Percentiles rank a stretch among this genome's conserved stretches.
These are phyloP conservation scores for Anthracocystis panici-leucophaei DNA, from an alignment of 1,284 basidiomycete genomes.

Conservation along the genomic window DNA sequence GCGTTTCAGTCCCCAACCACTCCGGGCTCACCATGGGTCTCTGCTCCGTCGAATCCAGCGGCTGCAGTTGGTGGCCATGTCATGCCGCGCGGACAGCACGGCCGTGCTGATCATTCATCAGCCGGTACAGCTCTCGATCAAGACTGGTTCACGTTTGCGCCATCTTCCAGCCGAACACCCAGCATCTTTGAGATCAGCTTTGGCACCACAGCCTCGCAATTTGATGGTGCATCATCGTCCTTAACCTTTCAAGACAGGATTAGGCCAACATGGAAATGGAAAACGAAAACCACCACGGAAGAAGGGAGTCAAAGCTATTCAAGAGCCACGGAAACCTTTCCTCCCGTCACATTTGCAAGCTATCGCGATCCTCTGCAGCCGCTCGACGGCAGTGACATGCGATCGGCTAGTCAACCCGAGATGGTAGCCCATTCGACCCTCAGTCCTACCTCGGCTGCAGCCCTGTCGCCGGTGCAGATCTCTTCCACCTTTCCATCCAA, in stretches of 20 bases:
- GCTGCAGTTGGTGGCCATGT: background rate
- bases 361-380: background rate
- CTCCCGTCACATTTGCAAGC: background rate
- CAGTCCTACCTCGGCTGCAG: slow-evolving; percentile 10
- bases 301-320: background rate
- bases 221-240: background rate
- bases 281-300: background rate
- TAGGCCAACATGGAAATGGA: background rate
- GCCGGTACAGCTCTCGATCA: background rate
- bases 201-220: background rate
- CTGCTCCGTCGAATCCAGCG: background rate
- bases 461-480: slow-evolving; percentile 3
- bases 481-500: background rate
- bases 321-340: background rate
- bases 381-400: background rate
- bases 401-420: background rate
- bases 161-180: background rate
- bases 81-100: background rate
- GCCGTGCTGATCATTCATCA: background rate
- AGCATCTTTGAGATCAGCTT: background rate
- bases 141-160: background rate
- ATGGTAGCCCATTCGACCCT: background rate
- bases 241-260: background rate
- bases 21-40: slow-evolving; percentile 17
- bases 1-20: slow-evolving; percentile 16